A percentile compares a stretch with the other conserved stretches of the same genome.
phyloP scores from a whole-genome alignment of 2,329 filamentous ascomycete genomes.

The Penicillium aurantiogriseum region DNA sequence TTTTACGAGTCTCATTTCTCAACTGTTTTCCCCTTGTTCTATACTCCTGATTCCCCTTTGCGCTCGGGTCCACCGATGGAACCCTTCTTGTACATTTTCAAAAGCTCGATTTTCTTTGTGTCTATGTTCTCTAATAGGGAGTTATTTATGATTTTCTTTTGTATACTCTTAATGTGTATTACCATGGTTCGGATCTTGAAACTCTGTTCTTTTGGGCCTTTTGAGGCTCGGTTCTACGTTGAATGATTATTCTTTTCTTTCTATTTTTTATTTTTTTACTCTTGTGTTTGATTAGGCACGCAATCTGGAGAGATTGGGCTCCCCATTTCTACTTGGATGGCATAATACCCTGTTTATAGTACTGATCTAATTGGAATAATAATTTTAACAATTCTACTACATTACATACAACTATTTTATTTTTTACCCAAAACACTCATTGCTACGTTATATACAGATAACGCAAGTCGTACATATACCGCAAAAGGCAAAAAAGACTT shows the following conservation, averaged over 20 bases:
- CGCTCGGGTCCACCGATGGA: constrained; percentile 2
- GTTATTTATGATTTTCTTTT: constrained; percentile 16
- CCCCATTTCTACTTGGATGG: neutral
- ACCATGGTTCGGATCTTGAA: constrained; percentile 22
- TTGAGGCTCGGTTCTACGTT: neutral
- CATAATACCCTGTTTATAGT: constrained; percentile 2
- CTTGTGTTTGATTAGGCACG: neutral
- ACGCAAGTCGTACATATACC: neutral
- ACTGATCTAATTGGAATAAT: neutral
- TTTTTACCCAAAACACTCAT: neutral
- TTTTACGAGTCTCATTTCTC: constrained; percentile 26
- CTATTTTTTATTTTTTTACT: neutral
- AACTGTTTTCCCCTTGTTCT: constrained; percentile 12
- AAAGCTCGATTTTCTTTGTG: constrained; percentile 14
- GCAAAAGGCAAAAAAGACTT: neutral
- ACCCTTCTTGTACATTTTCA: constrained; percentile 22
- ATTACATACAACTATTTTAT: neutral
- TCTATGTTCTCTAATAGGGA: constrained; percentile 4
- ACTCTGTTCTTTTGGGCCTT: constrained; percentile 7
- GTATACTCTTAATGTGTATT: constrained; percentile 30
- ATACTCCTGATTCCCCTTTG: constrained; percentile 20
- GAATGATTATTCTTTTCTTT: neutral
- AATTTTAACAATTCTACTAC: neutral
- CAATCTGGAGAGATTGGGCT: neutral
- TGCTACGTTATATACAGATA: neutral